These are phyloP conservation scores for Neobulgaria alba DNA, from an alignment of 2,329 filamentous ascomycete species.

Conservation along the genomic window DNA sequence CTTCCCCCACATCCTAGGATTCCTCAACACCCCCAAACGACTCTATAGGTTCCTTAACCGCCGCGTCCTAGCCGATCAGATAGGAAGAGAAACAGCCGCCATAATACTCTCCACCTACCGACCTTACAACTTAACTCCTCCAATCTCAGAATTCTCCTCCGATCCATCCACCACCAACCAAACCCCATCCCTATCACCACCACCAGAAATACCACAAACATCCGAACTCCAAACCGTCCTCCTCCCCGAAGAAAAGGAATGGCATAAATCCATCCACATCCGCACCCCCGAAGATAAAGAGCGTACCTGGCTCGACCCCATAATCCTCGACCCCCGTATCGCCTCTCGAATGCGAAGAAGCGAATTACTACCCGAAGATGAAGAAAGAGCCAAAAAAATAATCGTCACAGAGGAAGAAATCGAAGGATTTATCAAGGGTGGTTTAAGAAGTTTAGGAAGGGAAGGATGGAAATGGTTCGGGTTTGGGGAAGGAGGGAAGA, in stretches of 20 bases:
- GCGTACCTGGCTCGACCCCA: conserved; percentile 64
- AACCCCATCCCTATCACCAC: neutral
- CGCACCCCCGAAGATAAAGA: conserved; percentile 46
- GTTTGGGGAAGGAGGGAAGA: conserved; percentile 9
- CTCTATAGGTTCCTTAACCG: conserved; percentile 83
- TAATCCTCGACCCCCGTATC: conserved; percentile 71
- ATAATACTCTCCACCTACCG: conserved; percentile 58
- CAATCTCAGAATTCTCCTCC: conserved; percentile 26
- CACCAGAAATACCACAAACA: conserved; percentile 12
- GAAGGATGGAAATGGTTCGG: conserved; percentile 16
- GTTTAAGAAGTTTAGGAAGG: conserved; percentile 41
- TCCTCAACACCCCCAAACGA: conserved; percentile 79
- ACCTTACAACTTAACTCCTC: conserved; percentile 35
- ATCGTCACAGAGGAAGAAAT: conserved; percentile 59
- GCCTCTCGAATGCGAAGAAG: conserved; percentile 74
- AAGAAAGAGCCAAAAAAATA: conserved; percentile 55
- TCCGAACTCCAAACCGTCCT: conserved; percentile 59
- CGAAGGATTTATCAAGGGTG: conserved; percentile 59
- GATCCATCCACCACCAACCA: conserved; percentile 26
- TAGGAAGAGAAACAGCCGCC: conserved; percentile 81
- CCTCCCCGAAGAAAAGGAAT: conserved; percentile 65
- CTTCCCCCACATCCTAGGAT: conserved; percentile 87
- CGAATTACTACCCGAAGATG: conserved; percentile 59
- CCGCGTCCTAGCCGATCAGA: conserved; percentile 73
- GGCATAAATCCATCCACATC: conserved; percentile 72